Evolutionary conservation across 306 rosid species (phyloP), one percentile per base, ranked within the genome.

Genomic region (Cicer pinnatifidum): DNA sequence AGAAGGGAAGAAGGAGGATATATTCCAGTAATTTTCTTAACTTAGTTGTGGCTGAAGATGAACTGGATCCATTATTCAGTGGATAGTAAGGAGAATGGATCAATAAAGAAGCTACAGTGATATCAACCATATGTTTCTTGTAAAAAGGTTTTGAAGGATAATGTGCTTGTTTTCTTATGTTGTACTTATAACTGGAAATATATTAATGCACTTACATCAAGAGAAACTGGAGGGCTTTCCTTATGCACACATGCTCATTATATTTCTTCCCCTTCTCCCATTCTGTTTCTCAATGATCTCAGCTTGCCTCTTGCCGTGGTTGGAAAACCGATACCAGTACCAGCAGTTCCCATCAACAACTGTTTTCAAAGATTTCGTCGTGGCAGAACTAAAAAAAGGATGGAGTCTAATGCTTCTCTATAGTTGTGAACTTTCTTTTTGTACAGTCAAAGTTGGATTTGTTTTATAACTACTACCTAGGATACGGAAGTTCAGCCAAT

Each of bases 241-340:
- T 45, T 45, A 11, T 46, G 81, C 23, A 16, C 50, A 8, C 51
- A 33, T 58, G 62, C 82, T 83, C 48, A 81, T 57, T 37, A 46
- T 16, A 50, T 60, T 39, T 71, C 12, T 52, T 64, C 70, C 48
- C 74, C 39, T 12, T 60, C 50, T 45, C 47, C 61, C 61, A 45
- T 53, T 65, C 69, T 48, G 38, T 69, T 64, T 71, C 40, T 23
- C 48, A 35, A 40, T 77, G 6, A 46, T 41, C 19, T 43, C 87
- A 94, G 99, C 79, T 94, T 97, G 99, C 97, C 99, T 69, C 96
- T 94, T 28, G 97, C 96, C 8, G 81, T 85, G 59, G 3, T 89
- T 17, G 99, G 96, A 72, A 94, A 94, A 72, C 52, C 85, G 69
- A 81, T 94, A 60, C 99, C 88, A 4, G 97, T 91, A 52, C 86